A percentile compares a stretch with the other conserved stretches of the same genome.
Evolutionary conservation across 345 rosid species (phyloP).

Genomic region (Eucalyptus regnans): DNA sequence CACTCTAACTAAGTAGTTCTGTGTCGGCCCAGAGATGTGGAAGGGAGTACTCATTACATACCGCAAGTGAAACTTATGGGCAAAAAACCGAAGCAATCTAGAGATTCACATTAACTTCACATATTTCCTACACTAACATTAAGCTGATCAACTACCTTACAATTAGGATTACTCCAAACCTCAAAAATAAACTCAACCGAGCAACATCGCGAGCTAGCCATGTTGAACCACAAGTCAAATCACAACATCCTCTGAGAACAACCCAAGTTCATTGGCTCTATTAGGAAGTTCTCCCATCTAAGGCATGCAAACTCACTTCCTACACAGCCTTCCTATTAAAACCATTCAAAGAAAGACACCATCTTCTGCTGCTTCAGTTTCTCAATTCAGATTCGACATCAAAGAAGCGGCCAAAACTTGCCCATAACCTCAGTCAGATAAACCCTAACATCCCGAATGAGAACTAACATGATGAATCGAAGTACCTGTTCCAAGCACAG

Average conservation of each 20-base stretch:
- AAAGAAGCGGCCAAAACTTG: background rate
- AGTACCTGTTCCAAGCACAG: rapidly evolving
- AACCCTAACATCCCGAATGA: background rate
- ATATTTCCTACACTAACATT: no score
- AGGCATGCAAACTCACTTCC: background rate
- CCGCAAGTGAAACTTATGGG: no score
- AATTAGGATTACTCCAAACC: no score
- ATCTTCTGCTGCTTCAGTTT: background rate
- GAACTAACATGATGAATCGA: background rate
- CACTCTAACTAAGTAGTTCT: no score
- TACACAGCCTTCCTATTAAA: background rate
- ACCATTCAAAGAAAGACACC: background rate
- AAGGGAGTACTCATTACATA: no score
- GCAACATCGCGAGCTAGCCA: no score
- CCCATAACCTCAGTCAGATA: background rate
- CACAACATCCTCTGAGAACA: background rate
- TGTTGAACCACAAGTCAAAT: background rate
- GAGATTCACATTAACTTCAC: no score
- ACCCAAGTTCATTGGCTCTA: background rate
- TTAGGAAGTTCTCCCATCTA: background rate
- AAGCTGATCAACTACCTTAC: no score
- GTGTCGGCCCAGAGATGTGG: no score
- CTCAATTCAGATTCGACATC: background rate
- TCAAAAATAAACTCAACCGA: no score
- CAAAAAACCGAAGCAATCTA: no score